Evolutionary conservation across 768 basidiomycete species (phyloP), one percentile per base, ranked within the genome.

Genomic region (Russula sp.): DNA sequence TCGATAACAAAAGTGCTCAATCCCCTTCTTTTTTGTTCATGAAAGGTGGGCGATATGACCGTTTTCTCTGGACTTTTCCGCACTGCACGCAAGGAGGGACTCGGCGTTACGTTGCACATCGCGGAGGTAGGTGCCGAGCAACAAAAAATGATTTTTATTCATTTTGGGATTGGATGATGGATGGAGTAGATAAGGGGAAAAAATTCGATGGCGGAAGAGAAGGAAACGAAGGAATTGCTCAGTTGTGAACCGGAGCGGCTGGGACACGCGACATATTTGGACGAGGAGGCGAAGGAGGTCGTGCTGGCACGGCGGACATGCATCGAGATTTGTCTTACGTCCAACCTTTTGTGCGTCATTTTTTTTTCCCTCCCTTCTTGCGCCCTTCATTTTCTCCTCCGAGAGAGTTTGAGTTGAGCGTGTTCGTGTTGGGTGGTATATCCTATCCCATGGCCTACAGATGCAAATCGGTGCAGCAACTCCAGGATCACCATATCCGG

Each of bases 251-350:
- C 91, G 0, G 79, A 86, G 57, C 78, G 92, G 49, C 76, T 94
- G 0, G 89, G 92, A 0, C 92, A 94, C 65, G 92, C 89, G 3
- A 93, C 92, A 0, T 92, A 89, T 74, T 79, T 94, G 26, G 77
- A 84, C 63, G 81, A 83, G 2, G 82, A 83, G 52, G 83, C 84
- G 0, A 81, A 83, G 64, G 73, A 76, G 1, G 71, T 85, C 46
- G 88, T 91, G 9, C 74, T 82, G 59, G 71, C 77, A 28, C 80
- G 83, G 42, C 82, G 82, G 49, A 81, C 78, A 24, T 84, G 84
- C 71, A 81, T 93, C 46, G 92, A 94, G 74, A 86, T 94, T 49
- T 94, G 92, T 72, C 79, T 94, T 32, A 86, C 81, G 20, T 92
- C 91, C 0, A 93, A 93, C 74, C 71, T 93, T 13, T 67, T 91